These are phyloP conservation scores for Wickerhamia fluorescens DNA, from an alignment of 805 yeast species.

Conservation along the genomic window DNA sequence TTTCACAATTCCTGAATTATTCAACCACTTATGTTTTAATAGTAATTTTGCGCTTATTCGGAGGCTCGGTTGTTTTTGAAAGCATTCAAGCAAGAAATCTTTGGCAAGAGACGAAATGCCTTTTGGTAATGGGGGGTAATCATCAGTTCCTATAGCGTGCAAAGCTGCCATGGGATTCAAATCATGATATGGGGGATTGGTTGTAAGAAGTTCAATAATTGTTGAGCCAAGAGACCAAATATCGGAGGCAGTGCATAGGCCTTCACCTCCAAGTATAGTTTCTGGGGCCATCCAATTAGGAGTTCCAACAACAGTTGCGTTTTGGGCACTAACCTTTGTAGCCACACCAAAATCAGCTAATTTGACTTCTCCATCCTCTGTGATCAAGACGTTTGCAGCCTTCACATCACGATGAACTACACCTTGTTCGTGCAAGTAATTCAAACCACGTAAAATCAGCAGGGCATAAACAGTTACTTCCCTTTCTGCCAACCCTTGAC, in stretches of 20 bases:
- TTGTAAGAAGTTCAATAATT: conserved; percentile 76
- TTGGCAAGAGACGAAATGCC: conserved; percentile 34
- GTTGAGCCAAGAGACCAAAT: conserved; percentile 96
- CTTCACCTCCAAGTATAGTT: conserved; percentile 69
- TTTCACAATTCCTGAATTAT: too few species aligned
- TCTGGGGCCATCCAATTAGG: conserved; percentile 99
- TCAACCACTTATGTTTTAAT: conserved; percentile 61
- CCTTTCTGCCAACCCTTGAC: conserved; percentile 49
- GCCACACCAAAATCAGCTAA: conserved; percentile 97
- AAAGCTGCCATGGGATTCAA: conserved; percentile 70
- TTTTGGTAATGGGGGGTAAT: conserved; percentile 61
- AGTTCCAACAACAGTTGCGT: conserved; percentile 61
- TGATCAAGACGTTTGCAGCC: conserved; percentile 81
- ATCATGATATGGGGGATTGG: conserved; percentile 80
- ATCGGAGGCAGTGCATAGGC: conserved; percentile 84
- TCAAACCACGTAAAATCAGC: conserved; percentile 55
- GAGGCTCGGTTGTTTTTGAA: conserved; percentile 58
- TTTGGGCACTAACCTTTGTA: conserved; percentile 42
- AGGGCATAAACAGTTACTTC: conserved; percentile 43
- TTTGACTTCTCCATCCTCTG: conserved; percentile 61
- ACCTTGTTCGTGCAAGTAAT: conserved; percentile 61
- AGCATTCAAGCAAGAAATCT: conserved; percentile 62
- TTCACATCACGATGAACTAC: conserved; percentile 84
- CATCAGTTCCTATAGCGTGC: conserved; percentile 77
- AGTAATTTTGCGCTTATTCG: conserved; percentile 52